phyloP scores from a whole-genome alignment of 495 filamentous ascomycete genomes.

The Neurospora hispaniola region DNA sequence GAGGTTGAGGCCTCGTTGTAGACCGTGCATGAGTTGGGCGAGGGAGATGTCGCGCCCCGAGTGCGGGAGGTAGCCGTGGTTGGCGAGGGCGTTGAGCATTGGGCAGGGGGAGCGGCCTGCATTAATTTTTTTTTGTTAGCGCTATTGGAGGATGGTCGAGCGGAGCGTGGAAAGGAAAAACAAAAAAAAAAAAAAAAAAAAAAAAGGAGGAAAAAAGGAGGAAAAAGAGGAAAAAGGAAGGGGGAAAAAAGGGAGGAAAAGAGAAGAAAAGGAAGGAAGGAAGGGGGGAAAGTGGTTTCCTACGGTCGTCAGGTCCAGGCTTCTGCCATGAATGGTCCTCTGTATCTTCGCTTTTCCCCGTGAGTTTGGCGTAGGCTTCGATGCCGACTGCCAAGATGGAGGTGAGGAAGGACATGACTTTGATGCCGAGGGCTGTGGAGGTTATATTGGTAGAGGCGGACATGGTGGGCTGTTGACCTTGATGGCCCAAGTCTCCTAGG shows the following conservation, averaged over 20 bases:
- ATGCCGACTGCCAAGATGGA: not conserved
- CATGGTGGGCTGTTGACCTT: not conserved
- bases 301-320: constrained; percentile 8
- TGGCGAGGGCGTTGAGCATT: constrained; percentile 46
- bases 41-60: constrained; percentile 33
- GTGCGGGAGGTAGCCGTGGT: constrained; percentile 46
- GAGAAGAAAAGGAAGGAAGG: too few species aligned
- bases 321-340: constrained; percentile 8
- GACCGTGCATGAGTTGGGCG: constrained; percentile 13
- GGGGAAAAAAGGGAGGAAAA: too few species aligned
- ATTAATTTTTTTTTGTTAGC: too few species aligned
- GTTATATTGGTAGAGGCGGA: not conserved
- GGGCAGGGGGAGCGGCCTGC: constrained; percentile 35
- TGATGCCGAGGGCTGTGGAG: not conserved
- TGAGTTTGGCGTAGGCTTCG: not conserved
- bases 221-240: too few species aligned
- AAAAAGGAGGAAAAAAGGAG: too few species aligned
- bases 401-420: not conserved
- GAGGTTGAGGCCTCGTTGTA: constrained; percentile 19
- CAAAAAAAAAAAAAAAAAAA: too few species aligned
- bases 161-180: not conserved
- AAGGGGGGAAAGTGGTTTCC: too few species aligned
- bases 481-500: too few species aligned
- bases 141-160: not conserved
- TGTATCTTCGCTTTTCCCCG: not conserved